phyloP scores from a whole-genome alignment of 73 alveolate species.

The Diophrys appendiculata region DNA sequence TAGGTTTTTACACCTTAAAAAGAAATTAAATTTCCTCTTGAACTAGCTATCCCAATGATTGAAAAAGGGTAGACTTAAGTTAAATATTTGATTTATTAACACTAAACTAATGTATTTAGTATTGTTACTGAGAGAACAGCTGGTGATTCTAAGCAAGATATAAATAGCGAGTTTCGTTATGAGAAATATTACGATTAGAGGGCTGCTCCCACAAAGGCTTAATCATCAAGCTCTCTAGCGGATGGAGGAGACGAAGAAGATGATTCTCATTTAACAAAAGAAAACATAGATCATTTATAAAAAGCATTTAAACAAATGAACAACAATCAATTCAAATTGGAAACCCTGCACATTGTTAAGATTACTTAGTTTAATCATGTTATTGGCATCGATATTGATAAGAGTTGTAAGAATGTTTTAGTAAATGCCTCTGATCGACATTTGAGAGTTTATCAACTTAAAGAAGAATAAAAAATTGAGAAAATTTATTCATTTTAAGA shows the following conservation, averaged over 20 bases:
- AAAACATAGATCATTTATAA: not conserved
- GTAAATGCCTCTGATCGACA: constrained; percentile 43
- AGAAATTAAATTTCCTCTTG: not conserved
- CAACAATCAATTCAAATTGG: no score
- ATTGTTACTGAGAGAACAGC: no score
- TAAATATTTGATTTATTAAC: no score
- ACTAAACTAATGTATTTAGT: not conserved
- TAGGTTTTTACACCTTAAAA: not conserved
- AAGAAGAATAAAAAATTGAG: no score
- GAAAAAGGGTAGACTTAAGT: no score
- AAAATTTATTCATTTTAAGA: no score
- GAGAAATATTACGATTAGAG: no score
- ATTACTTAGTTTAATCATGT: not conserved
- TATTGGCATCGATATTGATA: not conserved
- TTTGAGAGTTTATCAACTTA: constrained; percentile 33
- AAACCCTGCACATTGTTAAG: not conserved
- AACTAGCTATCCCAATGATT: not conserved
- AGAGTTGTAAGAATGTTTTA: not conserved
- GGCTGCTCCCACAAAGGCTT: no score
- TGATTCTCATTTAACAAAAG: not conserved
- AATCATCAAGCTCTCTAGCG: not conserved
- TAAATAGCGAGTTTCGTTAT: no score
- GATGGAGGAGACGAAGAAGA: not conserved
- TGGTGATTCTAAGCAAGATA: no score
- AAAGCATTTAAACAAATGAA: not conserved